Base-by-base conservation (phyloP, 192 early-diverging fungal species). In the Rhizophagus prolifer region DNA sequence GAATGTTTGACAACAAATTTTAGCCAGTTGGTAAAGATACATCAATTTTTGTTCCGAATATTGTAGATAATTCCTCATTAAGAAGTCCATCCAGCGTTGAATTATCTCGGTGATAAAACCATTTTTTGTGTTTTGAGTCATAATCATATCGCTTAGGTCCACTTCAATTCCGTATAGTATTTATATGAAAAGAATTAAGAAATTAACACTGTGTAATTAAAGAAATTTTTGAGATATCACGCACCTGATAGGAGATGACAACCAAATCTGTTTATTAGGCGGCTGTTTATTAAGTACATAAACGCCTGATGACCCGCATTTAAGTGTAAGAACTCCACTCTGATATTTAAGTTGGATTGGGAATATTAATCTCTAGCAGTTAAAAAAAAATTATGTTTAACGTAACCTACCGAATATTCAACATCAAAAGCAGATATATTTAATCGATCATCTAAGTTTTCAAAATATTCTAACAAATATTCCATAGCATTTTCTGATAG, bases 271-370 rank as follows among this genome's bases (percentile, higher is more conserved):
- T 79, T 92, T 93, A 83, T 98, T 99, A 2, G 97, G 95, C 30
- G 97, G 96, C 84, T 99, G 97, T 77, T 99, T 99, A 81, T 99
- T 99, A 77, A 99, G 82, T 1, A 99, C 97, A 79, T 96, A 99
- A 0, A 95, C 97, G 46, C 96, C 96, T 28, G 81, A 77, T 13
- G 77, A 76, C 7, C 95, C 96, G 1, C 96, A 83, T 7, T 82
- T 88, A 14, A 99, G 77, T 1, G 97, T 99, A 82, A 99, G 82
- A 19, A 99, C 97, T 47, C 96, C 96, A 67, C 86, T 89, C 83
- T 86, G 23, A 30, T 19, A 73, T 30, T 31, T 12, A 23, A 26
- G 1, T 23, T 21, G 46, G 21, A 58, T 16, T 58, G 59, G 12
- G 10, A 62, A 58, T 31, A 13, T 30, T 25, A 58, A 19, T 36